A percentile compares a stretch with the other conserved stretches of the same genome.
These are phyloP conservation scores for Metschnikowia continentalis DNA, from an alignment of 805 yeast species.

Conservation along the genomic window DNA sequence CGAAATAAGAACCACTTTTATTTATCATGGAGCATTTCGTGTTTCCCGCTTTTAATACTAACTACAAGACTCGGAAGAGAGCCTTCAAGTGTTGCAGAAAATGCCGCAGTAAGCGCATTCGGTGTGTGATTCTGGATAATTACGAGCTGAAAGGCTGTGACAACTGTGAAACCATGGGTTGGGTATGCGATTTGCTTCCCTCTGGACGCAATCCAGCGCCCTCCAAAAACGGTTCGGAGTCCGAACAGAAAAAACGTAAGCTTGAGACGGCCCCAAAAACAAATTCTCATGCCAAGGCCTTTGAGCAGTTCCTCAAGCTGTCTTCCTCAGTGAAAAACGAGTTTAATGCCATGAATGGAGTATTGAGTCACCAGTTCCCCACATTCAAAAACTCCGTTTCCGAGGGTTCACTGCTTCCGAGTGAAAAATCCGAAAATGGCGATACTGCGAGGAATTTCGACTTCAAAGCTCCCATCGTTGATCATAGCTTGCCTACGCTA, in stretches of 20 bases:
- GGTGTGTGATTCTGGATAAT: slow-evolving; percentile 19
- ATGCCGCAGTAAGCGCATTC: slow-evolving; percentile 32
- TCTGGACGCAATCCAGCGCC: not conserved
- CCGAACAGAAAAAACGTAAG: not conserved
- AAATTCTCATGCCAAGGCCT: not conserved
- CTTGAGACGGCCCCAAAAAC: not conserved
- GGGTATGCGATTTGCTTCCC: slow-evolving; percentile 17
- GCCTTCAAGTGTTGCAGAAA: slow-evolving; percentile 40
- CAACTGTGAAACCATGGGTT: slow-evolving; percentile 16
- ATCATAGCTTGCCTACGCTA: not conserved
- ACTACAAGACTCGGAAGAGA: slow-evolving; percentile 38
- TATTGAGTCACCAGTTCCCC: slow-evolving; percentile 2
- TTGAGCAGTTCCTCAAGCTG: not conserved
- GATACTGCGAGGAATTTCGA: not conserved
- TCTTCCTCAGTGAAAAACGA: slow-evolving; percentile 1
- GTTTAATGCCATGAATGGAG: slow-evolving; percentile 3
- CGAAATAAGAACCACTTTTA: not conserved
- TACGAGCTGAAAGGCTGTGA: slow-evolving; percentile 23
- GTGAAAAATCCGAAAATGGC: not conserved
- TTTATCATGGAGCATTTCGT: slow-evolving; percentile 27
- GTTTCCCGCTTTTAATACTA: slow-evolving; percentile 40
- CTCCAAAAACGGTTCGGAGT: not conserved
- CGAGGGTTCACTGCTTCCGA: not conserved
- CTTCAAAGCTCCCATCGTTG: not conserved
- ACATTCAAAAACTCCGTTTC: not conserved